A percentile compares a stretch with the other conserved stretches of the same genome.
These are phyloP conservation scores for Wallacemonas sp. DNA, from an alignment of 208 protist species.

Conservation along the genomic window DNA sequence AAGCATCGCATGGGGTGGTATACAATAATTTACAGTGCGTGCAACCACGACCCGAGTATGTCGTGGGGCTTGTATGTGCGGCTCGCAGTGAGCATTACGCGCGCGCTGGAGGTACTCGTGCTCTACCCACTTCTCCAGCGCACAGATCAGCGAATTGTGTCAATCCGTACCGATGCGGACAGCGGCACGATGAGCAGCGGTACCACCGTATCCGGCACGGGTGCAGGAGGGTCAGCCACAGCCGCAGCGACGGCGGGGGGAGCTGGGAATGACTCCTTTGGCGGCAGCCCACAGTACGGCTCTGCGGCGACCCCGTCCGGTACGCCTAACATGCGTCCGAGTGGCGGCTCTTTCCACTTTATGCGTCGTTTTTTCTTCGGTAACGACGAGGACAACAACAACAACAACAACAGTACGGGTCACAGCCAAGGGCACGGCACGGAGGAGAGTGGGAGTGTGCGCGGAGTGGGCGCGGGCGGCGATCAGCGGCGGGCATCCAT, in stretches of 20 bases:
- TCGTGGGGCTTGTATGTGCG: conserved; percentile 58
- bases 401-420: conserved; percentile 1
- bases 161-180: conserved; percentile 22
- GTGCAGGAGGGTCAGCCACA: not conserved
- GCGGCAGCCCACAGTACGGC: not conserved
- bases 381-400: not conserved
- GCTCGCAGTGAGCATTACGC: conserved; percentile 46
- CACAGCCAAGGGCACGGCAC: too few relatives aligned
- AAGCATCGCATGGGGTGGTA: conserved; percentile 80
- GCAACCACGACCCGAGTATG: conserved; percentile 48
- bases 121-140: conserved; percentile 54
- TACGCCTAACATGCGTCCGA: not conserved
- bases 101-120: conserved; percentile 58
- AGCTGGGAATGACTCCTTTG: too few relatives aligned
- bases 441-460: not conserved
- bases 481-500: not conserved
- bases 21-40: conserved; percentile 65
- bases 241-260: not conserved
- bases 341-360: conserved; percentile 14
- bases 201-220: too few relatives aligned
- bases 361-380: conserved; percentile 19
- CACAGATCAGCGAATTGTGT: conserved; percentile 26
- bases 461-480: not conserved
- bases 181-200: not conserved
- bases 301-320: not conserved